These are phyloP conservation scores for Sugiyamaella qingdaonensis DNA, from an alignment of 805 yeast genomes.

Conservation along the genomic window DNA sequence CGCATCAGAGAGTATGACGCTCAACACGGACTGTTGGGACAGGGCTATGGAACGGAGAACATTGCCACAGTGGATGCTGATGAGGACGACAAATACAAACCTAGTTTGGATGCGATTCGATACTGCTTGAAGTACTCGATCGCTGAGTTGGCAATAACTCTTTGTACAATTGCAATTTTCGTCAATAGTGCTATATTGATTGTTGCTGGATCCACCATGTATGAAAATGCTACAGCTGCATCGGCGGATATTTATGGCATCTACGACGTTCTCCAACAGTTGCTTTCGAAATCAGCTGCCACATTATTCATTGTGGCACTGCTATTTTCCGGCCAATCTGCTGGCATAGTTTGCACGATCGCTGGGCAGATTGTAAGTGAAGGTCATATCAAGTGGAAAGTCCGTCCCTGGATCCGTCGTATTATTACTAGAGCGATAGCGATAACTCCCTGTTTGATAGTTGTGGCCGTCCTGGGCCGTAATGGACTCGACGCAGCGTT, in stretches of 20 bases:
- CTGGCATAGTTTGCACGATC: conserved; percentile 89
- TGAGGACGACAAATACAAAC: conserved; percentile 51
- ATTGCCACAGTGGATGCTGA: conserved; percentile 31
- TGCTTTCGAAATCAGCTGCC: conserved; percentile 74
- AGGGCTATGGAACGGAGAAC: conserved; percentile 21
- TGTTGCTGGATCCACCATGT: conserved; percentile 75
- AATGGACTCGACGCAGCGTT: conserved; percentile 67
- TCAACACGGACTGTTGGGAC: conserved; percentile 44
- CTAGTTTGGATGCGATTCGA: conserved; percentile 66
- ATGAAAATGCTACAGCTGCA: conserved; percentile 61
- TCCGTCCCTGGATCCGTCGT: conserved; percentile 77
- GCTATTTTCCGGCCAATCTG: conserved; percentile 81
- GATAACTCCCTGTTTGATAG: conserved; percentile 72
- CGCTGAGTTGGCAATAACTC: conserved; percentile 62
- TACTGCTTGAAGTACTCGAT: conserved; percentile 71
- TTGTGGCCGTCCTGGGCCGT: conserved; percentile 68
- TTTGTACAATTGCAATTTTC: conserved; percentile 77
- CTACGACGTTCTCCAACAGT: conserved; percentile 55
- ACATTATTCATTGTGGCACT: conserved; percentile 80
- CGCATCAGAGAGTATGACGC: conserved; percentile 75
- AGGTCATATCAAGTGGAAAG: conserved; percentile 80
- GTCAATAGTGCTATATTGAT: conserved; percentile 81
- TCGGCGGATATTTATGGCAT: conserved; percentile 81
- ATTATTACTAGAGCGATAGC: conserved; percentile 73
- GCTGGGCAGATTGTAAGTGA: conserved; percentile 92